Evolutionary conservation across 352 stramenopile species (phyloP).

Genomic region (Phytophthora ohioensis): DNA sequence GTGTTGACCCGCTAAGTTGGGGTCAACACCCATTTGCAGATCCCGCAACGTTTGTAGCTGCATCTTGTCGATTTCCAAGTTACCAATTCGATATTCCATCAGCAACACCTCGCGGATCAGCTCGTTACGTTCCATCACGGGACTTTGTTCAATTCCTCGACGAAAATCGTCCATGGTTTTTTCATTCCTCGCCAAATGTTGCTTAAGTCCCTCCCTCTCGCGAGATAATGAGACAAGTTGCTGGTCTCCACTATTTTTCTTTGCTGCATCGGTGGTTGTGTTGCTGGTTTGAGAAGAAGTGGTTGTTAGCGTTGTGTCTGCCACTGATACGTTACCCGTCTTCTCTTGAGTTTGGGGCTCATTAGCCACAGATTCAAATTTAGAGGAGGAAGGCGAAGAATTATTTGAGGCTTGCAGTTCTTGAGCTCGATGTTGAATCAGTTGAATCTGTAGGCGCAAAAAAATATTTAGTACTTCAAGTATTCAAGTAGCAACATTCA

Average conservation of each 20-base stretch:
- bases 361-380: background rate
- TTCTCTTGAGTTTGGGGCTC: slow-evolving; percentile 15
- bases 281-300: background rate
- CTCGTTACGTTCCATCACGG: slow-evolving; percentile 52
- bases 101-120: slow-evolving; percentile 70
- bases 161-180: slow-evolving; percentile 72
- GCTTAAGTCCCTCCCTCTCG: slow-evolving; percentile 31
- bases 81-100: slow-evolving; percentile 89
- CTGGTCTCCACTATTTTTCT: slow-evolving; percentile 7
- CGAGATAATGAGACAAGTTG: slow-evolving; percentile 17
- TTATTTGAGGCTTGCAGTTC: slow-evolving; percentile 13
- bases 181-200: slow-evolving; percentile 45
- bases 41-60: slow-evolving; percentile 70
- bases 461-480: slow-evolving; percentile 6
- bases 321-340: background rate
- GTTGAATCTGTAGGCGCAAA: slow-evolving; percentile 17
- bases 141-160: slow-evolving; percentile 53
- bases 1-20: slow-evolving; percentile 24
- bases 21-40: slow-evolving; percentile 13
- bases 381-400: background rate
- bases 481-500: background rate
- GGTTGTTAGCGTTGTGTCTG: background rate
- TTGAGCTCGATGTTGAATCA: slow-evolving; percentile 22
- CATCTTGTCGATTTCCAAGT: slow-evolving; percentile 93
- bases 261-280: slow-evolving; percentile 3